Conservation (phyloP, 1,139 yeast species). For the Scheffersomyces insectosa region DNA sequence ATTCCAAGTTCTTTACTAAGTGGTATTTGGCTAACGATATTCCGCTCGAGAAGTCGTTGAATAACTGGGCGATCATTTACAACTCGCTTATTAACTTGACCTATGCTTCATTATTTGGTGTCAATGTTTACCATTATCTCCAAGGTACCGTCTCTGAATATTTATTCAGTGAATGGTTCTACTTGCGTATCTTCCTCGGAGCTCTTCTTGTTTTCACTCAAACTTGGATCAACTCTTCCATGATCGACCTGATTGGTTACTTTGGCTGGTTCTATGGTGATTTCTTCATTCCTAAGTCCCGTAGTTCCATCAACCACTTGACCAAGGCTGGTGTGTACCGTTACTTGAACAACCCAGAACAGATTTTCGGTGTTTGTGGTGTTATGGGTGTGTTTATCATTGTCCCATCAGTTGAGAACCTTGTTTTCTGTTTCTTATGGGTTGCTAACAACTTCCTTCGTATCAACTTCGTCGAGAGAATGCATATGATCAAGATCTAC, state of each 20-base stretch:
- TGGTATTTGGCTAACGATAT: conserved; percentile 67
- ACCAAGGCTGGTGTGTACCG: conserved; percentile 85
- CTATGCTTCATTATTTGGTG: conserved; percentile 46
- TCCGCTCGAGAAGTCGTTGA: conserved; percentile 67
- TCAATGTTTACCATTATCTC: conserved; percentile 34
- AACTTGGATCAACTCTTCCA: conserved; percentile 70
- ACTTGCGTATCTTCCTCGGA: conserved; percentile 63
- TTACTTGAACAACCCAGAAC: conserved; percentile 83
- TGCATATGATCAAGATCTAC: conserved; percentile 77
- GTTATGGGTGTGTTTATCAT: conserved; percentile 77
- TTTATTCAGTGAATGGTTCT: conserved; percentile 41
- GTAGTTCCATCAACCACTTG: conserved; percentile 42
- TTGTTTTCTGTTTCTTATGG: conserved; percentile 64
- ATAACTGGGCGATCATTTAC: conserved; percentile 76
- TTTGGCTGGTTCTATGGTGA: conserved; percentile 94
- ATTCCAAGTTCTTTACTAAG: conserved; percentile 64
- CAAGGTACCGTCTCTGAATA: conserved; percentile 17
- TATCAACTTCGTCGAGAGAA: conserved; percentile 73
- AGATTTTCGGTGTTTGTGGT: conserved; percentile 79
- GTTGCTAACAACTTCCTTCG: conserved; percentile 65
- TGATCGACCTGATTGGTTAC: conserved; percentile 73
- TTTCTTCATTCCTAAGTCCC: conserved; percentile 63
- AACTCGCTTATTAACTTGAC: conserved; percentile 52
- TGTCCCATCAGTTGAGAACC: conserved; percentile 58
- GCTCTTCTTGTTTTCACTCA: conserved; percentile 58